phyloP scores from a whole-genome alignment of 208 protist genomes.

The Plasmodiophora brassicae region DNA sequence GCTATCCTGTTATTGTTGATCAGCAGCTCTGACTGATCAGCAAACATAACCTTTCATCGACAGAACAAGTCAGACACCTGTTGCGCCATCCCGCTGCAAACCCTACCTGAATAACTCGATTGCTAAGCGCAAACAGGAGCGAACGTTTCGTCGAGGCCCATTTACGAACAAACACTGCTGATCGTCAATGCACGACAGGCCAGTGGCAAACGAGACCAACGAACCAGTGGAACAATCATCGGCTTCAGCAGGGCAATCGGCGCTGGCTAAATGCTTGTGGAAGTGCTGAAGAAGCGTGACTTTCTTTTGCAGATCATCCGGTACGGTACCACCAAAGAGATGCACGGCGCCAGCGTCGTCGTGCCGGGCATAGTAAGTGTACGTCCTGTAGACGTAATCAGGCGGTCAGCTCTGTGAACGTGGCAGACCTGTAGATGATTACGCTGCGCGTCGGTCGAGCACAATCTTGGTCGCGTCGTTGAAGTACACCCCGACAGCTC shows the following conservation, averaged over 20 bases:
- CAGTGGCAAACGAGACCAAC: neutral
- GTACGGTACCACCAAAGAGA: slow-evolving; percentile 46
- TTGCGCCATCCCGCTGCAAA: neutral
- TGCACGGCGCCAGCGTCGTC: neutral
- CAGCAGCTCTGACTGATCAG: neutral
- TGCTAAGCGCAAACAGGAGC: slow-evolving; percentile 19
- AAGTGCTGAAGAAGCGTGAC: slow-evolving; percentile 91
- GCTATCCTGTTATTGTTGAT: neutral
- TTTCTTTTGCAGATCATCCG: slow-evolving; percentile 86
- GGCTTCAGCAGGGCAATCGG: neutral
- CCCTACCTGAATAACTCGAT: neutral
- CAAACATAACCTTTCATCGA: neutral
- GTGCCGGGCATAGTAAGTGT: neutral
- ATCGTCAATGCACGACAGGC: neutral
- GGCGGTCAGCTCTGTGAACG: too few species aligned
- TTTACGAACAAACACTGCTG: slow-evolving; percentile 23
- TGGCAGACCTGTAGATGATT: neutral
- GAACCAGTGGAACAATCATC: neutral
- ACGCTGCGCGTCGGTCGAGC: slow-evolving; percentile 63
- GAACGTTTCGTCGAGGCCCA: neutral
- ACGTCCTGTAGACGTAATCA: neutral
- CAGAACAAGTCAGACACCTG: neutral
- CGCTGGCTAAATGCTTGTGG: slow-evolving; percentile 57
- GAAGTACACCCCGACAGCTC: slow-evolving; percentile 88
- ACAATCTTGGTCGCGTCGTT: slow-evolving; percentile 93